Conservation (phyloP, 345 rosid genomes). For the Boechera retrofracta region DNA sequence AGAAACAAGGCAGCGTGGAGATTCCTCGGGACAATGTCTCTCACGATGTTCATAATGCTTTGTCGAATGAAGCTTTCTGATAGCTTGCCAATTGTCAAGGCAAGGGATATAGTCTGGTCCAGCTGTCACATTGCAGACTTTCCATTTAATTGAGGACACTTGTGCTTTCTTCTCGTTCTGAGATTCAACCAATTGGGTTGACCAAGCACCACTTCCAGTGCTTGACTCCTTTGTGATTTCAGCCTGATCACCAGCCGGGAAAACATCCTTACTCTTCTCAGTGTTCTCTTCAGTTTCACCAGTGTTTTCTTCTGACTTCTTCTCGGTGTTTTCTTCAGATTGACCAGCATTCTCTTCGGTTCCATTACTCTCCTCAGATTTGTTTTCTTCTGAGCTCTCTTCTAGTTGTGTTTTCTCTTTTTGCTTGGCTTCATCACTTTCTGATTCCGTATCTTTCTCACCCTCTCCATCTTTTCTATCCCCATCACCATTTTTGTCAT, state of each 20-base stretch:
- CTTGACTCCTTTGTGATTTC: constrained; percentile 74
- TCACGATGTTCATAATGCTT: constrained; percentile 92
- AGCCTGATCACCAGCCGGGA: constrained; percentile 59
- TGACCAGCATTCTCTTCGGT: constrained; percentile 38
- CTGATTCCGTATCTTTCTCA: constrained; percentile 41
- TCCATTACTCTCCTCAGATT: constrained; percentile 36
- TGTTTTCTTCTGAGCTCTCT: constrained; percentile 49
- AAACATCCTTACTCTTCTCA: constrained; percentile 50
- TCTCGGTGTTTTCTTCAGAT: constrained; percentile 44
- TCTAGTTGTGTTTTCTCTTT: constrained; percentile 45
- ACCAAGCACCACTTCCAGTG: constrained; percentile 68
- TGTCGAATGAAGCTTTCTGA: constrained; percentile 68
- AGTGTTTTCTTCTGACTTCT: constrained; percentile 38
- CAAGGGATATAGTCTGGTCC: constrained; percentile 97
- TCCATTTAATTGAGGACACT: constrained; percentile 59
- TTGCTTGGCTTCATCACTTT: constrained; percentile 40
- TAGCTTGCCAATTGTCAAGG: constrained; percentile 84
- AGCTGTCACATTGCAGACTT: constrained; percentile 81
- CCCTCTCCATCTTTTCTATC: constrained; percentile 42
- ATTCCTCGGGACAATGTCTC: constrained; percentile 89
- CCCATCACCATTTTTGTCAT: constrained; percentile 51
- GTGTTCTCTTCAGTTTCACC: constrained; percentile 38
- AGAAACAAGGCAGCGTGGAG: constrained; percentile 85
- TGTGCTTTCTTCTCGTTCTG: constrained; percentile 82
- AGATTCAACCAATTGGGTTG: constrained; percentile 83